Base-by-base conservation (phyloP, 164 flowering plant genomes). In the Platanus orientalis region DNA sequence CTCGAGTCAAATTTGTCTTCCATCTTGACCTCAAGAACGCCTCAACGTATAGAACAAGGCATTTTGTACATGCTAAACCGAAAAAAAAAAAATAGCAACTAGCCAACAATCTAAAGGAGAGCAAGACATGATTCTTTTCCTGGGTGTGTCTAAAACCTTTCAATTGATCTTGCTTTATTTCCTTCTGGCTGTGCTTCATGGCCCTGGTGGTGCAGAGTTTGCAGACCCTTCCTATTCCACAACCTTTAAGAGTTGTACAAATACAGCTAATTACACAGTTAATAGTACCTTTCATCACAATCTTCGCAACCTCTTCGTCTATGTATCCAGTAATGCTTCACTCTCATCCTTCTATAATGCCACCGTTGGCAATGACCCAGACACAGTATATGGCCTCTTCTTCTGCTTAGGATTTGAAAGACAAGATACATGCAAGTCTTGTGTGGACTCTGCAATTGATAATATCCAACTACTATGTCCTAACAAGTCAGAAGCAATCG, bases 391-490 rank as follows among this genome's bases (percentile, higher is more conserved):
- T 16, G 68, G 67, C 28, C 59, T 68, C 10, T 68, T 39, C 10
- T 63, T 58, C 10, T 74, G 77, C 61, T 25, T 47, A 6, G 65
- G 64, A 4, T 63, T 61, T 17, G 27, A 50, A 1, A 7, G 20
- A 6, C 21, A 9, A 6, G 29, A 55, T 12, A 13, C 0, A n/a
- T 73, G 76, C 51, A 19, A 14, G 6, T 10, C 1, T 1, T 71
- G 78, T 42, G 30, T 74, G 3, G 36, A 52, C 40, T 25, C 16
- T 17, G 29, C 74, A 2, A 28, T 49, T 1, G 7, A 39, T 2
- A 55, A 62, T 2, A 45, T 63, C n/a, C 16, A 2, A 20, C 25
- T 7, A 3, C 26, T 7, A 0, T 72, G 71, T 42, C 62, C 71
- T 28, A 28, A 34, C 30, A 49, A 55, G 6, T 48, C 29, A 62